Evolutionary conservation across 108 stramenopile species (phyloP), one percentile per base, ranked within the genome.

Genomic region (Nitzschia putrida): DNA sequence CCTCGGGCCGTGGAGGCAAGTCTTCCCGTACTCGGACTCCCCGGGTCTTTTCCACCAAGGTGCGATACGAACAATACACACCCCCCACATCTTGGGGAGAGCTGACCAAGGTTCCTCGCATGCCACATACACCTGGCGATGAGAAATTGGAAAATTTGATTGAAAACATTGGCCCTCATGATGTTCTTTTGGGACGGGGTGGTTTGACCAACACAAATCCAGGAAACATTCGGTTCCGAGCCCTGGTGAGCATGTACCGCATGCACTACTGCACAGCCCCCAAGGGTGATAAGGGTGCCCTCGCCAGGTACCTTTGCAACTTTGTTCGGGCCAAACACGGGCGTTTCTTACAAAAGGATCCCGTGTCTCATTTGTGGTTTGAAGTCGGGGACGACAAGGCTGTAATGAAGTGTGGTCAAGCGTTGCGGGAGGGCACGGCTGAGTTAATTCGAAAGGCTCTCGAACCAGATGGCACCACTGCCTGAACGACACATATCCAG

Each of bases 141-240:
- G 13, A 57, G 2, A 45, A 69, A 25, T 14, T 49, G 11, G 41
- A 44, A 22, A 11, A 57, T 43, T 45, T 45, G 14, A 29, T 69
- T 18, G 14, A 14, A 14, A 14, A 49, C 21, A 20, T 60, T 13
- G 40, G 34, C n/a, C 58, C 38, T 12, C 24, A 84, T 23, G 81
- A 85, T 57, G 81, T 85, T 24, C 59, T 85, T 4, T 74, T 71
- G 56, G 85, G 85, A 51, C 61, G 85, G 34, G 85, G 85, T 7
- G 84, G 84, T 34, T 55, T 50, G 7, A 79, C 80, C 38, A 82
- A 82, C 29, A 53, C 25, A 13, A 78, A 78, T 52, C 66, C 69
- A 18, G 85, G 85, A 42, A 85, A 85, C 63, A 76, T 80, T 16
- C 20, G 37, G 18, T 82, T 85, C 41, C 84, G 84, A 20, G 26